Base-by-base conservation (phyloP, 2,329 filamentous ascomycete species). In the Onygenales sp. region DNA sequence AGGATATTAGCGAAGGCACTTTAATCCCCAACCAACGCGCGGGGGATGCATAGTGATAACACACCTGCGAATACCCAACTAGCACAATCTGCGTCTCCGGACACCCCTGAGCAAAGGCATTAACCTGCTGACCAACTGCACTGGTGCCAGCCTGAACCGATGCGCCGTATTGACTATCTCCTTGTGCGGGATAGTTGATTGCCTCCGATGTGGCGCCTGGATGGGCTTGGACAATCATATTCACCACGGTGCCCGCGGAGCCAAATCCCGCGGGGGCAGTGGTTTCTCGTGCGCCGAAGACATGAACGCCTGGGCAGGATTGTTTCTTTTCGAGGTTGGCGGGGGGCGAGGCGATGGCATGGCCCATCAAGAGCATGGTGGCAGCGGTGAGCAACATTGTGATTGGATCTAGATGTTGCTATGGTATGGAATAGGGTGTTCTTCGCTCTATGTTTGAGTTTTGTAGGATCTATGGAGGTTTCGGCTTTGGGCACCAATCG, bases 51-150 rank as follows among this genome's bases (percentile, higher is more conserved):
- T 32, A 32, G 32, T 13, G 1, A 40, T 17, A 32, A 51, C 68
- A 14, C 61, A 79, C 78, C 70, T 83, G 81, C 6, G 79, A 83
- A 65, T 85, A 85, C 34, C 82, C 82, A 40, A 84, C 78, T 34
- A 84, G 66, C 4, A 84, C 79, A 34, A 85, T 70, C 62, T 82
- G 69, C 5, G 80, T 78, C 60, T 65, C 67, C 8, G 82, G 81
- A 61, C 82, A 85, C 60, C 72, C 70, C 32, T 72, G 65, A 61
- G 83, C 77, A 63, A 80, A 83, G 31, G 69, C 66, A 46, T 80
- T 86, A 2, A 86, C 81, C 6, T 79, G 80, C 40, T 68, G 76
- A 2, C 80, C 77, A 4, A 83, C 82, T 9, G 82, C 81, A 6
- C 70, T 62, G 4, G 80, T 82, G 40, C 83, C 83, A 53, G 80